Percentiles rank a stretch among this genome's conserved stretches.
Conservation (phyloP, 2,329 filamentous ascomycete genomes). For the Fusarium chuoi region DNA sequence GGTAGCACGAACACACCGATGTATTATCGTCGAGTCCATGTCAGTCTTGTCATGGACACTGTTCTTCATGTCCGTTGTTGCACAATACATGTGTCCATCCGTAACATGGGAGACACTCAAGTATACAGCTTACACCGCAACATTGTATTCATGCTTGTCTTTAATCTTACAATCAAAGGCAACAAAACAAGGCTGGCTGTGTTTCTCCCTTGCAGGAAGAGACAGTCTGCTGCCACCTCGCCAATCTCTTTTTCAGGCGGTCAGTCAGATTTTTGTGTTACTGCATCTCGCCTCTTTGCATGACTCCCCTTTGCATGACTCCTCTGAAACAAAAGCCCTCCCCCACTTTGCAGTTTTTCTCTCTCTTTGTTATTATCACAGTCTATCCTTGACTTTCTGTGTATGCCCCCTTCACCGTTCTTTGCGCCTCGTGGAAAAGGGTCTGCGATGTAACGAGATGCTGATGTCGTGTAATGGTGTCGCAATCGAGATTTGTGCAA, state of each 20-base stretch:
- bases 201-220: constrained; percentile 21
- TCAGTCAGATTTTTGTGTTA: constrained; percentile 27
- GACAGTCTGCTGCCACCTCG: not conserved
- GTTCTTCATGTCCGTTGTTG: not conserved
- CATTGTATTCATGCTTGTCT: not conserved
- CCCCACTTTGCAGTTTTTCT: not conserved
- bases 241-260: constrained; percentile 14
- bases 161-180: not conserved
- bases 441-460: constrained; percentile 13
- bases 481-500: constrained; percentile 46
- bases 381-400: not conserved
- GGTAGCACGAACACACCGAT: constrained; percentile 34
- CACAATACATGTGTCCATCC: constrained; percentile 6
- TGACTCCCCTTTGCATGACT: constrained; percentile 26
- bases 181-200: not conserved
- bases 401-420: constrained; percentile 26
- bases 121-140: constrained; percentile 7
- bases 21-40: constrained; percentile 12
- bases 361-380: not conserved
- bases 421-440: constrained; percentile 29
- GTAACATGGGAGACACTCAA: not conserved
- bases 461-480: constrained; percentile 35
- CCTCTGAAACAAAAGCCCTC: constrained; percentile 27
- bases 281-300: constrained; percentile 37
- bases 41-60: constrained; percentile 6